Conservation (phyloP, 331 rosid species). For the Arachis monticola region DNA sequence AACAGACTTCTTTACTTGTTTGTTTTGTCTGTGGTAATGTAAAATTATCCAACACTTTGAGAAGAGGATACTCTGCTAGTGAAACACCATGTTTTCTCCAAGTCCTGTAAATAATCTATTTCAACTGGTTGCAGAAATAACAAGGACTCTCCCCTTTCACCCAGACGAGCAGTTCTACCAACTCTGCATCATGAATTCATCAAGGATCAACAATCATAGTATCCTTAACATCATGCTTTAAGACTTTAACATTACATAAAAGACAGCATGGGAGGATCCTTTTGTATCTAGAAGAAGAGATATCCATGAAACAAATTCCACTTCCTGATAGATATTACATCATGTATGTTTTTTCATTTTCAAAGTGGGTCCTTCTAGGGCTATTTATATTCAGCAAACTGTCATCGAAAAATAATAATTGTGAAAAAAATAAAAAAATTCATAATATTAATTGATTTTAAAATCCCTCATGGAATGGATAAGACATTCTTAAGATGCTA, state of each 20-base stretch:
- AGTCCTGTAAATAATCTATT: slow-evolving; percentile 78
- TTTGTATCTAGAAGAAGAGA: slow-evolving; percentile 31
- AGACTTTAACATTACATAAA: background rate
- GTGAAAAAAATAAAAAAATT: no score
- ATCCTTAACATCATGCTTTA: slow-evolving; percentile 22
- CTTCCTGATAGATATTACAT: background rate
- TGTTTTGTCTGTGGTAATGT: slow-evolving; percentile 56
- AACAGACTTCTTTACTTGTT: slow-evolving; percentile 48
- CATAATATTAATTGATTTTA: background rate
- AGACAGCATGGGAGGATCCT: background rate
- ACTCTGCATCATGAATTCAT: slow-evolving; percentile 61
- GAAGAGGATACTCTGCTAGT: slow-evolving; percentile 71
- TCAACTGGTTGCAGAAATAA: slow-evolving; percentile 94
- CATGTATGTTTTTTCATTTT: background rate
- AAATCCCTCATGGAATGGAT: background rate
- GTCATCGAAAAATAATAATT: no score
- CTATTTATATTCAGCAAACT: background rate
- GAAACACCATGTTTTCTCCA: slow-evolving; percentile 89
- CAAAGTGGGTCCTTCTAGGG: background rate
- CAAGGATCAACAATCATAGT: slow-evolving; percentile 30
- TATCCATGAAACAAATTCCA: background rate
- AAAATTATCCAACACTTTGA: slow-evolving; percentile 71
- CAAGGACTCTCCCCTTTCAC: slow-evolving; percentile 89
- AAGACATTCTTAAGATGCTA: background rate
- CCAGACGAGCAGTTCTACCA: slow-evolving; percentile 96